These are phyloP conservation scores for Sporothrix pallida DNA, from an alignment of 2,329 filamentous ascomycete genomes.

Conservation along the genomic window DNA sequence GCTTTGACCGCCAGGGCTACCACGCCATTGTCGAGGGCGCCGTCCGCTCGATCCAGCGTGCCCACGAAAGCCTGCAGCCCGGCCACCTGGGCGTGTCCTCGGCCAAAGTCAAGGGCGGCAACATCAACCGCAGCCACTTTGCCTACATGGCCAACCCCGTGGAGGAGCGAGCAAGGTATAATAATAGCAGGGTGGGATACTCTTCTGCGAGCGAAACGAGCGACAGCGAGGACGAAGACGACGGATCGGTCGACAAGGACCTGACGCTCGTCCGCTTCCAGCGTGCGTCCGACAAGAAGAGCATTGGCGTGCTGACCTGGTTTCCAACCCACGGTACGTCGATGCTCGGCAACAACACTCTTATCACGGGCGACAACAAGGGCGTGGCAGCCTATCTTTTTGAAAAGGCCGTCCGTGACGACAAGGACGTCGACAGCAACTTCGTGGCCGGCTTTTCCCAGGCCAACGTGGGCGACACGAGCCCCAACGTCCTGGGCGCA, in stretches of 20 bases:
- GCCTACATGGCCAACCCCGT: constrained; percentile 83
- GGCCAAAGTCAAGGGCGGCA: constrained; percentile 69
- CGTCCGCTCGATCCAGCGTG: constrained; percentile 76
- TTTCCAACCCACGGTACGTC: constrained; percentile 91
- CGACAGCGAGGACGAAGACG: constrained; percentile 37
- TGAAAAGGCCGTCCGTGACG: constrained; percentile 69
- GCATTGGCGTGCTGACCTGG: constrained; percentile 84
- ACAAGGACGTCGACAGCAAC: constrained; percentile 58
- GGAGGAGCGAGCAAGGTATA: constrained; percentile 71
- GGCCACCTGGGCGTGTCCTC: constrained; percentile 71
- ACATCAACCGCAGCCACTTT: constrained; percentile 83
- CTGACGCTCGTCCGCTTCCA: constrained; percentile 79
- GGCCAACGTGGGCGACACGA: constrained; percentile 88
- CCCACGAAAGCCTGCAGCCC: constrained; percentile 63
- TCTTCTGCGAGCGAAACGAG: background rate
- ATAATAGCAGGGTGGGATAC: constrained; percentile 36
- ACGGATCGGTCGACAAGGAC: constrained; percentile 66
- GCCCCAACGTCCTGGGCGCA: constrained; percentile 84
- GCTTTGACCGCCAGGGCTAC: constrained; percentile 85
- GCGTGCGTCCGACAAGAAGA: constrained; percentile 71
- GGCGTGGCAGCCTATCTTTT: constrained; percentile 87
- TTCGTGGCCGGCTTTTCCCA: constrained; percentile 95
- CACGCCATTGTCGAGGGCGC: constrained; percentile 85
- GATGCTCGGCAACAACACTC: constrained; percentile 87
- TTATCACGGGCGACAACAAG: constrained; percentile 95